phyloP scores from a whole-genome alignment of 768 basidiomycete genomes.

The Scleroderma bovista region DNA sequence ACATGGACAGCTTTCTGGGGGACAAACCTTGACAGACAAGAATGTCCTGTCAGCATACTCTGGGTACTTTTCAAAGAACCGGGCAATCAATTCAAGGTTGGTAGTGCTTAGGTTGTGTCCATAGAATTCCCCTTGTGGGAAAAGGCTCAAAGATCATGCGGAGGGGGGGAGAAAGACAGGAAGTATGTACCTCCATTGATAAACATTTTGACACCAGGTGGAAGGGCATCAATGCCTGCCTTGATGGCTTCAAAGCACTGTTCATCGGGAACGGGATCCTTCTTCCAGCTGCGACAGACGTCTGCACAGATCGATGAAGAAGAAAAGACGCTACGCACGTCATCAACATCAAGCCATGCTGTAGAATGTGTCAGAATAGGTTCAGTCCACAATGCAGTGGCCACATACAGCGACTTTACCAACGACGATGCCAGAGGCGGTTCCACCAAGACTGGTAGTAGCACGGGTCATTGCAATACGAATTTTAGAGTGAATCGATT shows the following conservation, averaged over 20 bases:
- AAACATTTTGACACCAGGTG: slow-evolving; percentile 41
- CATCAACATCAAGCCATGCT: slow-evolving; percentile 55
- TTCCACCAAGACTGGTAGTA: slow-evolving; percentile 34
- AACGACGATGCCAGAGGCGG: slow-evolving; percentile 32
- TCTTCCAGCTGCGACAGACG: slow-evolving; percentile 33
- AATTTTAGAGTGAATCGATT: not conserved
- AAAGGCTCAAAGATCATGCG: not conserved
- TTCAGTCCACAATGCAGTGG: not conserved
- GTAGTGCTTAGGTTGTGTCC: slow-evolving; percentile 34
- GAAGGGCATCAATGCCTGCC: slow-evolving; percentile 39
- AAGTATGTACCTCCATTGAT: slow-evolving; percentile 44
- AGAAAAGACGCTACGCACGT: slow-evolving; percentile 31
- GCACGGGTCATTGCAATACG: slow-evolving; percentile 21
- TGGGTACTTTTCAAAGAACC: slow-evolving; percentile 44
- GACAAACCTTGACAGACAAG: slow-evolving; percentile 29
- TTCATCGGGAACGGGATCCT: slow-evolving; percentile 45
- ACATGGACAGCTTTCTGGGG: not conserved
- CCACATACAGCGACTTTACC: slow-evolving; percentile 35
- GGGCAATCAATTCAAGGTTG: slow-evolving; percentile 44
- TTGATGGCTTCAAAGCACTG: slow-evolving; percentile 59
- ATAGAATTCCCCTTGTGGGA: slow-evolving; percentile 50
- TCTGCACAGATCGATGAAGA: not conserved
- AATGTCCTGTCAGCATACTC: slow-evolving; percentile 31
- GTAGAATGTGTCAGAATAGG: not conserved
- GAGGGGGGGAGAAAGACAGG: not conserved